phyloP scores from a whole-genome alignment of 495 filamentous ascomycete species.

The Penicillium ucsense region DNA sequence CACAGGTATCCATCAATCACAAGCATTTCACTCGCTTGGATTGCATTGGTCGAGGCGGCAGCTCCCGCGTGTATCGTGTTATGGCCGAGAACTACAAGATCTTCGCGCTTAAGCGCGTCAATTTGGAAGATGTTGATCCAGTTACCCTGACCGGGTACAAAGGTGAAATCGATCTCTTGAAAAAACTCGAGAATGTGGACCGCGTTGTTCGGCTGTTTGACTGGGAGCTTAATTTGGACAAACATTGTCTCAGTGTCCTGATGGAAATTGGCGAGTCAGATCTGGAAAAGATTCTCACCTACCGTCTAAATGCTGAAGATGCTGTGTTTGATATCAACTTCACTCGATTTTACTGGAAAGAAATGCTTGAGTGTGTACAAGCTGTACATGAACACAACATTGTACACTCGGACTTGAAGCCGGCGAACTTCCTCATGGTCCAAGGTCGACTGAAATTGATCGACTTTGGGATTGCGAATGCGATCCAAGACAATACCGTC shows the following conservation, averaged over 20 bases:
- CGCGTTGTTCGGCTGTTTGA: slow-evolving; percentile 85
- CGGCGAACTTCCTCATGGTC: slow-evolving; percentile 87
- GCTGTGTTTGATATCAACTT: slow-evolving; percentile 77
- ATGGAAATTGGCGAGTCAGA: slow-evolving; percentile 99
- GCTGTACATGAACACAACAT: slow-evolving; percentile 83
- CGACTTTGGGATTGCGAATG: slow-evolving; percentile 95
- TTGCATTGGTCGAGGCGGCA: slow-evolving; percentile 83
- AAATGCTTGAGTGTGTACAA: slow-evolving; percentile 94
- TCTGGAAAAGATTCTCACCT: slow-evolving; percentile 73
- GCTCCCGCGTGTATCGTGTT: slow-evolving; percentile 87
- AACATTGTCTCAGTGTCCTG: slow-evolving; percentile 78
- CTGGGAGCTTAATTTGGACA: slow-evolving; percentile 84
- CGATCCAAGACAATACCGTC: slow-evolving; percentile 92
- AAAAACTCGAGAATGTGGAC: slow-evolving; percentile 71
- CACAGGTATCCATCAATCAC: slow-evolving; percentile 77
- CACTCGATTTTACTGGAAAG: slow-evolving; percentile 94
- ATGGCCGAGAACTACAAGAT: slow-evolving; percentile 95
- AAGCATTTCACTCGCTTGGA: slow-evolving; percentile 84
- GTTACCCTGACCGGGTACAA: slow-evolving; percentile 79
- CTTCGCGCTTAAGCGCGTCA: slow-evolving; percentile 87
- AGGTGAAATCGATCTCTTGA: slow-evolving; percentile 90
- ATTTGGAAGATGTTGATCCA: slow-evolving; percentile 82
- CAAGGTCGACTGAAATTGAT: slow-evolving; percentile 78
- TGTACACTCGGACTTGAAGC: slow-evolving; percentile 93
- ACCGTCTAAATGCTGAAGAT: slow-evolving; percentile 60